Percentiles rank a stretch among this genome's conserved stretches.
These are phyloP conservation scores for Rosa persica DNA, from an alignment of 306 rosid species.

Conservation along the genomic window DNA sequence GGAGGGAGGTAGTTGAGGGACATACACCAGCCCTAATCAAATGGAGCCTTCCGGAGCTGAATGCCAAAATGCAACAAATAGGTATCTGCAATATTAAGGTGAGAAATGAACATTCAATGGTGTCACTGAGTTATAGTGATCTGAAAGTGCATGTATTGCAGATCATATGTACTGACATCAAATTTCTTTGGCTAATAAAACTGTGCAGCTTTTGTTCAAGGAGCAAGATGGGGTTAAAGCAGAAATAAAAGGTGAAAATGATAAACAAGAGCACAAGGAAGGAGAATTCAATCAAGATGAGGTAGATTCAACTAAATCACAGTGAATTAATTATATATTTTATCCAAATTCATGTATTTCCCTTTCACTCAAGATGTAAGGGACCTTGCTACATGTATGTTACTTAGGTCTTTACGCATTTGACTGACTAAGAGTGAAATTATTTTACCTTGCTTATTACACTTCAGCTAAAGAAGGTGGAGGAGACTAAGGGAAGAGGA, in stretches of 20 bases:
- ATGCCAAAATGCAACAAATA: not conserved
- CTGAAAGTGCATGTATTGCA: not conserved
- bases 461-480: not conserved
- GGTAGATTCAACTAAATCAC: not conserved
- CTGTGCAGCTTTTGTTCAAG: not conserved
- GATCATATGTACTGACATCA: not conserved
- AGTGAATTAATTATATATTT: not conserved
- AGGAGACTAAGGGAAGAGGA: too few species aligned
- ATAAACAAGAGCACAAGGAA: not conserved
- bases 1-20: not conserved
- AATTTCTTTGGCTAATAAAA: not conserved
- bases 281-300: not conserved
- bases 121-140: not conserved
- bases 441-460: not conserved
- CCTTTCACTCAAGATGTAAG: not conserved
- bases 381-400: not conserved
- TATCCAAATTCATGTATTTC: not conserved
- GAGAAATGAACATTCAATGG: not conserved
- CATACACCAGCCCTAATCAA: not conserved
- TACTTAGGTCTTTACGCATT: not conserved
- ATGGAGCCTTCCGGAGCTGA: not conserved
- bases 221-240: not conserved
- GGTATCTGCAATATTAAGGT: not conserved
- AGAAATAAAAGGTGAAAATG: not conserved
- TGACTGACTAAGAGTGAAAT: not conserved